These are phyloP conservation scores for Apophysomyces ossiformis DNA, from an alignment of 371 early-diverging fungal genomes.

Conservation along the genomic window DNA sequence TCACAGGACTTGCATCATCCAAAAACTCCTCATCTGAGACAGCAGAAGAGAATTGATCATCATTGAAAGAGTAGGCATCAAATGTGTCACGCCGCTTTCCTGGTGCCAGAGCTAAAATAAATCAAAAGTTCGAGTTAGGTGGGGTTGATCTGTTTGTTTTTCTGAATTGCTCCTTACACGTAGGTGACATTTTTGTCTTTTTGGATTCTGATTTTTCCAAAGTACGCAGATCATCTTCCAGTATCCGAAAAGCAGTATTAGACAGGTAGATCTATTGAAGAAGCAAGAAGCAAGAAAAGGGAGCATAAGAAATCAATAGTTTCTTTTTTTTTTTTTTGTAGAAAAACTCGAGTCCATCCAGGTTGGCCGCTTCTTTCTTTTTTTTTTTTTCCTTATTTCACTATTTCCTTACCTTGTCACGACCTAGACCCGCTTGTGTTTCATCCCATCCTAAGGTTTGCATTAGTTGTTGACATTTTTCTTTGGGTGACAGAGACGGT, in stretches of 20 bases:
- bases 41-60: conserved; percentile 41
- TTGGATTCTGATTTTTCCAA: conserved; percentile 49
- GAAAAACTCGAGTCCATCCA: neutral
- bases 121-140: neutral
- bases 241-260: conserved; percentile 72
- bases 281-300: conserved; percentile 1
- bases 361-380: neutral
- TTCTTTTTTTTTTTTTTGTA: neutral
- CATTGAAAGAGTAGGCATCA: conserved; percentile 41
- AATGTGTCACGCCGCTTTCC: conserved; percentile 26
- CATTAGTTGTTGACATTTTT: conserved; percentile 58
- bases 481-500: conserved; percentile 34
- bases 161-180: conserved; percentile 16
- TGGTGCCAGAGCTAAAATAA: conserved; percentile 1
- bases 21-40: conserved; percentile 39
- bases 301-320: neutral
- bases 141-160: neutral
- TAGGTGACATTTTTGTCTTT: conserved; percentile 39
- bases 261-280: conserved; percentile 63
- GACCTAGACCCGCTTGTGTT: conserved; percentile 68
- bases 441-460: conserved; percentile 66
- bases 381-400: neutral
- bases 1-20: conserved; percentile 24
- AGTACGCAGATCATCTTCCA: conserved; percentile 67
- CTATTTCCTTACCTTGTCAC: conserved; percentile 39